Percentiles rank a stretch among this genome's conserved stretches.
Evolutionary conservation across 805 yeast species (phyloP).

Genomic region (Metschnikowia rubicola): DNA sequence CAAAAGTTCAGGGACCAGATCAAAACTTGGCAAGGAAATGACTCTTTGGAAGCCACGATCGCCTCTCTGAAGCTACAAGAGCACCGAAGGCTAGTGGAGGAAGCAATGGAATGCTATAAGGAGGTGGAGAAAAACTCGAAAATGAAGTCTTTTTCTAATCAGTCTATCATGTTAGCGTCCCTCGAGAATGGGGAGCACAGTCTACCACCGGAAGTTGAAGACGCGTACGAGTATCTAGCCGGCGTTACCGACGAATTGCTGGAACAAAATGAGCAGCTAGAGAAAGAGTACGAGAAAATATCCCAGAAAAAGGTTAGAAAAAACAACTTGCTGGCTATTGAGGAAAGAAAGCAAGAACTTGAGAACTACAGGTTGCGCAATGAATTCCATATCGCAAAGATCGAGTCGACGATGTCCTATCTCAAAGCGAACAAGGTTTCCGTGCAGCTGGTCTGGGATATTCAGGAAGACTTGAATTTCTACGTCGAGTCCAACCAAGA

Average conservation of each 20-base stretch:
- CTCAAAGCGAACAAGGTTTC: slow-evolving; percentile 22
- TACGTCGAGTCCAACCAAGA: slow-evolving; percentile 38
- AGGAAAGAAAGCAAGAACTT: slow-evolving; percentile 40
- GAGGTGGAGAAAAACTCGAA: slow-evolving; percentile 42
- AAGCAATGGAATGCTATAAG: slow-evolving; percentile 45
- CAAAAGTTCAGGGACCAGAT: slow-evolving; percentile 46
- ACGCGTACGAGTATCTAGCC: slow-evolving; percentile 32
- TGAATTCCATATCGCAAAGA: slow-evolving; percentile 36
- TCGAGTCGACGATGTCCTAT: slow-evolving; percentile 29
- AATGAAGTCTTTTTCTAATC: slow-evolving; percentile 44
- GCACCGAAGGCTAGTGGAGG: slow-evolving; percentile 39
- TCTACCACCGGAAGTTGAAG: slow-evolving; percentile 33
- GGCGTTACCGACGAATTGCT: slow-evolving; percentile 28
- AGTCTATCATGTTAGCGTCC: slow-evolving; percentile 43
- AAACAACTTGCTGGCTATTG: slow-evolving; percentile 33
- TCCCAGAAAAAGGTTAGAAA: slow-evolving; percentile 37
- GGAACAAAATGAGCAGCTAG: slow-evolving; percentile 35
- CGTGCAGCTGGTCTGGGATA: slow-evolving; percentile 23
- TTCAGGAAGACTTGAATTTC: slow-evolving; percentile 39
- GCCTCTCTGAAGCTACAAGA: slow-evolving; percentile 27
- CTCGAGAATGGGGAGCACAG: slow-evolving; percentile 21
- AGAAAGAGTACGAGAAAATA: slow-evolving; percentile 40
- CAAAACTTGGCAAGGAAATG: slow-evolving; percentile 42
- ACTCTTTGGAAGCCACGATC: slow-evolving; percentile 20
- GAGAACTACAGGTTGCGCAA: slow-evolving; percentile 29